Evolutionary conservation across 192 early-diverging fungal genomes (phyloP).

Genomic region (Geranomyces michiganensis): DNA sequence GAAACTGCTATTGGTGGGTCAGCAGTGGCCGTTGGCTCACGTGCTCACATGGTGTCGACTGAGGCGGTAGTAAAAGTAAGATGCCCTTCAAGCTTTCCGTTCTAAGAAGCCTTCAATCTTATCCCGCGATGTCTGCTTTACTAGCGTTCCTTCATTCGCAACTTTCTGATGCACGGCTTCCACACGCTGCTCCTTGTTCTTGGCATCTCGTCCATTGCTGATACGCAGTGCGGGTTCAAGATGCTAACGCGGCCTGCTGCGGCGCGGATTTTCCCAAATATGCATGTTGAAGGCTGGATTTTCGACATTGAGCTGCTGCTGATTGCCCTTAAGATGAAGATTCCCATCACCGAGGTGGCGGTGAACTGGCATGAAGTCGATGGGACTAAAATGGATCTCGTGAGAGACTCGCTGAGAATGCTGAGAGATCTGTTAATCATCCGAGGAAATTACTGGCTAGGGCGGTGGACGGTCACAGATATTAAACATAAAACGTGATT

Average conservation of each 20-base stretch:
- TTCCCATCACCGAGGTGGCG: conserved; percentile 85
- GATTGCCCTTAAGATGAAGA: conserved; percentile 69
- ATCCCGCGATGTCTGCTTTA: not conserved
- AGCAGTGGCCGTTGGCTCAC: conserved; percentile 83
- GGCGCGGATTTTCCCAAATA: conserved; percentile 75
- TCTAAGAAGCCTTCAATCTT: not conserved
- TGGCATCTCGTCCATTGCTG: conserved; percentile 84
- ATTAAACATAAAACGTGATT: too few species aligned
- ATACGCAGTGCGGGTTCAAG: conserved; percentile 99
- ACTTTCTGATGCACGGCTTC: conserved; percentile 93
- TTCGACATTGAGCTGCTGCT: conserved; percentile 97
- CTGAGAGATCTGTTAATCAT: conserved; percentile 85
- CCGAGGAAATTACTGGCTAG: conserved; percentile 79
- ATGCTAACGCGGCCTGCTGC: conserved; percentile 82
- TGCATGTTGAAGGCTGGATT: conserved; percentile 97
- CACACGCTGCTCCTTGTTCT: conserved; percentile 86
- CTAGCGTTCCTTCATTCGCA: conserved; percentile 88
- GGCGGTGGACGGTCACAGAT: conserved; percentile 65
- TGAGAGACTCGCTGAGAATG: conserved; percentile 89
- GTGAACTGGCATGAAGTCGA: conserved; percentile 98
- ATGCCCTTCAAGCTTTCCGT: not conserved
- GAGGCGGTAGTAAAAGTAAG: conserved; percentile 86
- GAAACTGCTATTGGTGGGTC: conserved; percentile 42
- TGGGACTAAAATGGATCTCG: conserved; percentile 88
- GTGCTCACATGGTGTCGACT: conserved; percentile 84